Conservation (phyloP, 768 basidiomycete species). For the Lactarius quietus region DNA sequence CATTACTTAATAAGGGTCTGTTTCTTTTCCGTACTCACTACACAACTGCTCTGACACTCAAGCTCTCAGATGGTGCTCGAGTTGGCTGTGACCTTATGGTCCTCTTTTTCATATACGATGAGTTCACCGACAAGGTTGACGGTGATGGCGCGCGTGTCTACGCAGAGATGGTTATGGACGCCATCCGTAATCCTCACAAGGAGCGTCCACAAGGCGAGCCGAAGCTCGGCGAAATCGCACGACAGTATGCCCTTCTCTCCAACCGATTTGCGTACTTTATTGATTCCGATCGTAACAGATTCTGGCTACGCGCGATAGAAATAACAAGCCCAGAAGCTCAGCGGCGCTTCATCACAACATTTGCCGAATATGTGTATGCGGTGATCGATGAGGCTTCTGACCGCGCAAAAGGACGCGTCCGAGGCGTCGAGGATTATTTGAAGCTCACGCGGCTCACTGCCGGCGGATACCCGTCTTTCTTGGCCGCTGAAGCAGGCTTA, state of each 20-base stretch:
- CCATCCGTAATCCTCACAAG: conserved; percentile 36
- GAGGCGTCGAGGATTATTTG: conserved; percentile 41
- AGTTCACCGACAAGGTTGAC: conserved; percentile 42
- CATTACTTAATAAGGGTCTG: conserved; percentile 9
- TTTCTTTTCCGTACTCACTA: neutral
- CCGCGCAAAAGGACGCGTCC: conserved; percentile 32
- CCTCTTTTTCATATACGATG: conserved; percentile 47
- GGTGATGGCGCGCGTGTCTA: conserved; percentile 32
- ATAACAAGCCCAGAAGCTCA: conserved; percentile 32
- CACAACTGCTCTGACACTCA: neutral
- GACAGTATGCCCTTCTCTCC: conserved; percentile 34
- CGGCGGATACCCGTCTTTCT: conserved; percentile 40
- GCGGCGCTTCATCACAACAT: conserved; percentile 37
- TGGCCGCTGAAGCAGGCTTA: conserved; percentile 53
- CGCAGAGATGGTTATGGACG: conserved; percentile 39
- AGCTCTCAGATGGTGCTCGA: conserved; percentile 1
- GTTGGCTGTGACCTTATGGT: conserved; percentile 47
- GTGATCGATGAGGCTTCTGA: conserved; percentile 43
- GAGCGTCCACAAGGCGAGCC: conserved; percentile 35
- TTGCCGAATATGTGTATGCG: conserved; percentile 36
- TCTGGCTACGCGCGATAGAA: neutral
- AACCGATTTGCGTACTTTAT: neutral
- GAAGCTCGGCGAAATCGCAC: conserved; percentile 38
- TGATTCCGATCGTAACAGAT: neutral
- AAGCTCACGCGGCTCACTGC: conserved; percentile 39